Percentiles rank a stretch among this genome's conserved stretches.
Conservation (phyloP, 2,329 filamentous ascomycete species). For the Sporothrix brunneoviolacea region DNA sequence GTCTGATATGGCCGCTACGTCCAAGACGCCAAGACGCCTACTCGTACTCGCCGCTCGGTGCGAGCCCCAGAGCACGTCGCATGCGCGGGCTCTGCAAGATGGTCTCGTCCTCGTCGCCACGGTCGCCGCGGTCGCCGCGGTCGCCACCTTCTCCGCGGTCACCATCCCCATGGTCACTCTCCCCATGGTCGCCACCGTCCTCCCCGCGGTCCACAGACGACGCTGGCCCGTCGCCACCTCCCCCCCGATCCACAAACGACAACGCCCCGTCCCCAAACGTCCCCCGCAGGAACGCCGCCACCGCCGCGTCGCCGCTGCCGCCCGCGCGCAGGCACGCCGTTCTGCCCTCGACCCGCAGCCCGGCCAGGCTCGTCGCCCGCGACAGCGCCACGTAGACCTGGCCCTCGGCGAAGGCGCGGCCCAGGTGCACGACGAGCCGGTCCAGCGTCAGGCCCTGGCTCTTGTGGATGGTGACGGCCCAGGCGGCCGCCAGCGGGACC, state of each 20-base stretch:
- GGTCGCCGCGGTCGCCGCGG: too few species aligned
- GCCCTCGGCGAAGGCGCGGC: slow-evolving; percentile 45
- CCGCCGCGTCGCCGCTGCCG: slow-evolving; percentile 28
- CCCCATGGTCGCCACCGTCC: too few species aligned
- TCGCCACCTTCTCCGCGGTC: too few species aligned
- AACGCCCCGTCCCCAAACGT: neutral
- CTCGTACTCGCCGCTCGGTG: too few species aligned
- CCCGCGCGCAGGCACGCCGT: slow-evolving; percentile 23
- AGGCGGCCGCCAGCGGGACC: slow-evolving; percentile 52
- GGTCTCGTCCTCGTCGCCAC: too few species aligned
- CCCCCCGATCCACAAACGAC: too few species aligned
- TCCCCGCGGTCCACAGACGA: too few species aligned
- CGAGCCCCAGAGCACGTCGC: too few species aligned
- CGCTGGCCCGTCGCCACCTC: neutral
- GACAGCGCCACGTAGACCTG: slow-evolving; percentile 60
- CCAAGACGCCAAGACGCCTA: too few species aligned
- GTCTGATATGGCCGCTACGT: too few species aligned
- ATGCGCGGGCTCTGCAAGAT: too few species aligned
- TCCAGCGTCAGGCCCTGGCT: slow-evolving; percentile 57
- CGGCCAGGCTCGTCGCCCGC: slow-evolving; percentile 44
- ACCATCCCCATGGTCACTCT: too few species aligned
- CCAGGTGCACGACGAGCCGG: slow-evolving; percentile 48
- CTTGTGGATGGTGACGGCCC: slow-evolving; percentile 60
- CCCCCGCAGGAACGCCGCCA: slow-evolving; percentile 24
- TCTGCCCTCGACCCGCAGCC: slow-evolving; percentile 36